A percentile compares a stretch with the other conserved stretches of the same genome.
phyloP scores from a whole-genome alignment of 306 rosid species.

The Vigna hirtella region DNA sequence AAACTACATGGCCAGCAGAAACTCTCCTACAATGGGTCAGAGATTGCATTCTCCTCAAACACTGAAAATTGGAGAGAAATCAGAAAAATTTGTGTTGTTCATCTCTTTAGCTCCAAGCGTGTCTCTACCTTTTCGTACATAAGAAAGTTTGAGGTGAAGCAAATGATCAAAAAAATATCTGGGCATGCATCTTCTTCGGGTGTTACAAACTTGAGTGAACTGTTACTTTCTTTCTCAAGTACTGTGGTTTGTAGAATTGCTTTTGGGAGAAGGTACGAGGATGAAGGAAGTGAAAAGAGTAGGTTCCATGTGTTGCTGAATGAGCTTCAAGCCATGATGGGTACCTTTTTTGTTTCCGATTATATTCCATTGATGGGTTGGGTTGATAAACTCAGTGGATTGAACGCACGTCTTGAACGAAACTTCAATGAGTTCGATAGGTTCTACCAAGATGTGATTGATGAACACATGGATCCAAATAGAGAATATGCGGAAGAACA shows the following conservation, averaged over 20 bases:
- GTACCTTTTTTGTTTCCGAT: neutral
- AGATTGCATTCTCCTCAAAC: neutral
- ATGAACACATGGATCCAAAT: constrained; percentile 17
- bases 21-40: constrained; percentile 9
- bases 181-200: neutral
- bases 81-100: neutral
- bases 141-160: constrained; percentile 13
- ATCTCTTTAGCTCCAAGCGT: neutral
- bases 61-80: neutral
- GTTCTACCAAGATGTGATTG: constrained; percentile 20
- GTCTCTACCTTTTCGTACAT: neutral
- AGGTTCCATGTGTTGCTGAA: constrained; percentile 18
- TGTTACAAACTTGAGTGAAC: constrained; percentile 4
- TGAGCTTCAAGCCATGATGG: neutral
- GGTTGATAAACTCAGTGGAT: neutral
- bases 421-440: constrained; percentile 1
- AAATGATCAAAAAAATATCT: neutral
- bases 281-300: constrained; percentile 34
- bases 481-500: neutral
- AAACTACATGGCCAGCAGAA: neutral
- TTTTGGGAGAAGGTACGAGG: constrained; percentile 24
- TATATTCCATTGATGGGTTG: constrained; percentile 34
- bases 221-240: neutral
- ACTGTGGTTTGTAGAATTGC: constrained; percentile 3
- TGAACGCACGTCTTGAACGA: neutral